Percentiles rank a stretch among this genome's conserved stretches.
These are phyloP conservation scores for Pleomassaria siparia DNA, from an alignment of 2,329 filamentous ascomycete species.

Conservation along the genomic window DNA sequence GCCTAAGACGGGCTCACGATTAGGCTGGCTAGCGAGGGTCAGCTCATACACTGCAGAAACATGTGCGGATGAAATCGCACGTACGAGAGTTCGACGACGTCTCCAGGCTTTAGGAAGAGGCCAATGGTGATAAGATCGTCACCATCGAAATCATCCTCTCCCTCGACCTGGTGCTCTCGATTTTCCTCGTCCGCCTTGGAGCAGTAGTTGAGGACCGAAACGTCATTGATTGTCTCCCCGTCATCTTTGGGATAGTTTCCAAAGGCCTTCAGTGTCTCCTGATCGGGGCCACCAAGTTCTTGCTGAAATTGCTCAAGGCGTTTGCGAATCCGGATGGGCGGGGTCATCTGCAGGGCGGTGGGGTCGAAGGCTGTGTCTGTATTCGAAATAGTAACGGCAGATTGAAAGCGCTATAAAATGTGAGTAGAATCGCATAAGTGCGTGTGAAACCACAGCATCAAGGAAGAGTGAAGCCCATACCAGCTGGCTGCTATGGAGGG, in stretches of 20 bases:
- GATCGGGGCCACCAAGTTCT: constrained; percentile 38
- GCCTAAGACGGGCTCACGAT: constrained; percentile 48
- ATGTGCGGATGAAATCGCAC: constrained; percentile 5
- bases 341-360: constrained; percentile 11
- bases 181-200: constrained; percentile 24
- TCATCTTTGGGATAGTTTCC: constrained; percentile 27
- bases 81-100: constrained; percentile 52
- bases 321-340: constrained; percentile 26
- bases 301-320: constrained; percentile 48
- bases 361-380: constrained; percentile 15
- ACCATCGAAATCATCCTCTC: constrained; percentile 19
- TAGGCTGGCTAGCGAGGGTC: constrained; percentile 15
- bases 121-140: constrained; percentile 38
- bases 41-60: neutral
- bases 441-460: neutral
- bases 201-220: constrained; percentile 23
- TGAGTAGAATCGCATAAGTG: constrained; percentile 11
- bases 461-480: constrained; percentile 21
- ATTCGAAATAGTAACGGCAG: constrained; percentile 5
- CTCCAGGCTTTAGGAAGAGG: constrained; percentile 46
- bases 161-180: constrained; percentile 21
- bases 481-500: constrained; percentile 21
- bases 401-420: constrained; percentile 16
- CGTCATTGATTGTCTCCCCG: constrained; percentile 26
- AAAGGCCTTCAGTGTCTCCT: constrained; percentile 33